Percentiles rank a stretch among this genome's conserved stretches.
Conservation (phyloP, 805 yeast genomes). For the Kodamaea fukazawae region DNA sequence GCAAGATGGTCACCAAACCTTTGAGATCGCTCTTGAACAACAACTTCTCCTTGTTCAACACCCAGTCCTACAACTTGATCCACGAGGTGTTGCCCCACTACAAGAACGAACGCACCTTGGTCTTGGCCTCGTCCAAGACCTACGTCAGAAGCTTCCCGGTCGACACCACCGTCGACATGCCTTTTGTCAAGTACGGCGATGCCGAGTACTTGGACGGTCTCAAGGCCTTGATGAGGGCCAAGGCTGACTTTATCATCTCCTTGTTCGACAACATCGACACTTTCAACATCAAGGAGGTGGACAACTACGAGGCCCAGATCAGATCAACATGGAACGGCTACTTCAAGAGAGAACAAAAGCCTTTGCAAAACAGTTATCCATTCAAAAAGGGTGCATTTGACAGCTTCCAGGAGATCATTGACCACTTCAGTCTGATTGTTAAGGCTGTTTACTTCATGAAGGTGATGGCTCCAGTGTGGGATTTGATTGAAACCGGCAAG, state of each 20-base stretch:
- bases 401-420: conserved; percentile 8
- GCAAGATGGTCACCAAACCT: not conserved
- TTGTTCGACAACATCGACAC: conserved; percentile 27
- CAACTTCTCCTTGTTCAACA: not conserved
- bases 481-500: not conserved
- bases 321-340: conserved; percentile 9
- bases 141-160: conserved; percentile 6
- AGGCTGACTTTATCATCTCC: conserved; percentile 23
- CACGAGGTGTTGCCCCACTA: not conserved
- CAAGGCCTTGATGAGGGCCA: not conserved
- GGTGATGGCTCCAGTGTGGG: conserved; percentile 9
- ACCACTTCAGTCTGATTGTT: conserved; percentile 3
- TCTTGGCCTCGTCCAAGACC: conserved; percentile 15
- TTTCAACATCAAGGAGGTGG: conserved; percentile 8
- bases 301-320: conserved; percentile 11
- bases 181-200: conserved; percentile 8
- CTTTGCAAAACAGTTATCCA: conserved; percentile 6
- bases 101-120: conserved; percentile 12
- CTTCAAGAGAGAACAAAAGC: not conserved
- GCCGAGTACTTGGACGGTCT: conserved; percentile 5
- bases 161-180: not conserved
- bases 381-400: conserved; percentile 4
- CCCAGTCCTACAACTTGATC: too few species aligned
- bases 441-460: conserved; percentile 4
- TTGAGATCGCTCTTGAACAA: not conserved